Base-by-base conservation (phyloP, 2,329 filamentous ascomycete species). In the Alternaria burnsii region DNA sequence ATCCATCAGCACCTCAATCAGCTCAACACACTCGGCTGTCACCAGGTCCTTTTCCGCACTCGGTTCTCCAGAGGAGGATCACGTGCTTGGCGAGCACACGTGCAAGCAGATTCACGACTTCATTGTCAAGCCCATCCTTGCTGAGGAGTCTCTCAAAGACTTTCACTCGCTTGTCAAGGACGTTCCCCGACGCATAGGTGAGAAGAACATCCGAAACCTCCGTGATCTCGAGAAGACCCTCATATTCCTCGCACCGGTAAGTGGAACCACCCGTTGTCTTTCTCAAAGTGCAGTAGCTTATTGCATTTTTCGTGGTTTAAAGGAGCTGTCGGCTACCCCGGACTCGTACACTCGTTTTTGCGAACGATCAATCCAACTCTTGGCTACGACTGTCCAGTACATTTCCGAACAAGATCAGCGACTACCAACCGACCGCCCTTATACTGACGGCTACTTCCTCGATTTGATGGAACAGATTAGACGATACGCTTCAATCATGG, bases 401-500 rank as follows among this genome's bases (percentile, higher is more conserved):
- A 85, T 97, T 67, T 90, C 88, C 84, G 93, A 96, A 77, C 89
- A 89, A 77, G 94, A 98, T 79, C 92, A 94, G 82, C 89, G 90
- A 69, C 88, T 92, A 78, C 91, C 92, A 61, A 84, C 88, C 80
- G 94, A 98, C 80, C 89, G 91, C 73, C 93, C 93, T 69, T 98
- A 97, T 84, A 95, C 90, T 85, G 93, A 91, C 86, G 92, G 92
- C 77, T 98, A 98, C 82, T 97, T 97, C 78, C 90, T 97, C 82
- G 94, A 98, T 83, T 89, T 98, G 63, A 90, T 96, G 78, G 92
- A 96, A 78, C 94, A 97, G 87, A 93, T 97, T 72, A 88, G 89
- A 77, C 88, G 92, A 77, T 97, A 97, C 87, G 94, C 93, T 62
- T 87, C 89, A 73, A 91, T 95, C 78, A 88, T 97, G 72, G 89